Conservation (phyloP, 2,329 filamentous ascomycete genomes). For the Colletotrichum sp. region DNA sequence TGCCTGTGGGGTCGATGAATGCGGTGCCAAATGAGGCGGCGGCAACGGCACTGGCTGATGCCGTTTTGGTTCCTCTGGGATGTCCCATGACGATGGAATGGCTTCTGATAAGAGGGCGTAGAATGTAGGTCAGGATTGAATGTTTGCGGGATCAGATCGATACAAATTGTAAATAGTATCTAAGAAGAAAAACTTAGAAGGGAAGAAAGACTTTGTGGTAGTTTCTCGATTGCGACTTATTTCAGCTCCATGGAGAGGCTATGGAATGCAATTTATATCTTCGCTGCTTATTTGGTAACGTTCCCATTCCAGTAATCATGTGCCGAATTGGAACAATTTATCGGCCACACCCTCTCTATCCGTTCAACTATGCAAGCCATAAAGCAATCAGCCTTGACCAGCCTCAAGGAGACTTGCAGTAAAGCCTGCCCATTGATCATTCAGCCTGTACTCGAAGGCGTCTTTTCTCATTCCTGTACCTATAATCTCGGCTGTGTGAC, state of each 20-base stretch:
- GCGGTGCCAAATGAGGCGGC: background rate
- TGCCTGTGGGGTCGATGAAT: background rate
- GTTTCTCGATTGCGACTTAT: background rate
- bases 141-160: background rate
- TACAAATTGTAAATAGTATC: background rate
- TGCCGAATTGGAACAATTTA: background rate
- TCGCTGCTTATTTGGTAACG: background rate
- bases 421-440: background rate
- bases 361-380: background rate
- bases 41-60: background rate
- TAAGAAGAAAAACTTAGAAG: too few species aligned
- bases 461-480: background rate
- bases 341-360: background rate
- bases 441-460: background rate
- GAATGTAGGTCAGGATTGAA: background rate
- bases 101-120: background rate
- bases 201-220: background rate
- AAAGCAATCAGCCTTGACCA: background rate
- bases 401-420: background rate
- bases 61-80: background rate
- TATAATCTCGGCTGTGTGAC: background rate
- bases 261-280: background rate
- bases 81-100: background rate
- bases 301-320: background rate
- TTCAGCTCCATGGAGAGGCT: background rate